Evolutionary conservation across 306 rosid species (phyloP).

Genomic region (Medicago ruthenica): DNA sequence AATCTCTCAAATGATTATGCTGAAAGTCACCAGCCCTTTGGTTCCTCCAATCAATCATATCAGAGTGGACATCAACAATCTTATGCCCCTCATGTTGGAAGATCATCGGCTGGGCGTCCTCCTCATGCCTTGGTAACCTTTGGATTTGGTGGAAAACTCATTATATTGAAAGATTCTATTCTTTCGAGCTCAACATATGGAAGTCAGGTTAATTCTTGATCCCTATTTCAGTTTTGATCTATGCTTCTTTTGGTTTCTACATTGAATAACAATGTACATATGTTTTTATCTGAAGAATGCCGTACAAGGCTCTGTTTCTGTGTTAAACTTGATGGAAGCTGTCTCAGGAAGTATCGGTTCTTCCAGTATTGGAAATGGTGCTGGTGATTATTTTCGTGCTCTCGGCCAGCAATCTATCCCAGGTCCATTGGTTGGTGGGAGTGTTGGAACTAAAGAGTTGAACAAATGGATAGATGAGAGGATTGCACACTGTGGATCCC

Average conservation of each 20-base stretch:
- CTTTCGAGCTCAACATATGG: constrained; percentile 55
- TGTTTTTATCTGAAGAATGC: constrained; percentile 57
- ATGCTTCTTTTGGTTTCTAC: constrained; percentile 34
- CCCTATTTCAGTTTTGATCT: constrained; percentile 34
- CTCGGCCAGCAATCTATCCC: constrained; percentile 84
- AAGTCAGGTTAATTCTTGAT: constrained; percentile 67
- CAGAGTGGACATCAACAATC: constrained; percentile 63
- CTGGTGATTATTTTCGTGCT: constrained; percentile 64
- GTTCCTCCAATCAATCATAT: constrained; percentile 59
- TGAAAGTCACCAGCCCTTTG: constrained; percentile 55
- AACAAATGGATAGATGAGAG: constrained; percentile 88
- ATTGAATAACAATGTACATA: constrained; percentile 46
- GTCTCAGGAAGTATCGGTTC: constrained; percentile 50
- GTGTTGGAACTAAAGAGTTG: constrained; percentile 85
- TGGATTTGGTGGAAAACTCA: constrained; percentile 92
- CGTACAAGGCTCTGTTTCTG: constrained; percentile 65
- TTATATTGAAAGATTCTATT: constrained; percentile 70
- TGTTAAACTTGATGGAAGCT: constrained; percentile 77
- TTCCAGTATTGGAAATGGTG: constrained; percentile 51
- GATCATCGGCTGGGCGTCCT: constrained; percentile 85
- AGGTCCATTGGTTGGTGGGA: constrained; percentile 91
- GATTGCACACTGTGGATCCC: constrained; percentile 63
- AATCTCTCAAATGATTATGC: constrained; percentile 52
- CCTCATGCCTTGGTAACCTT: constrained; percentile 82
- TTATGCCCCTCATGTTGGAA: constrained; percentile 58